Base-by-base conservation (phyloP, 768 basidiomycete species). In the Paxillus involutus region DNA sequence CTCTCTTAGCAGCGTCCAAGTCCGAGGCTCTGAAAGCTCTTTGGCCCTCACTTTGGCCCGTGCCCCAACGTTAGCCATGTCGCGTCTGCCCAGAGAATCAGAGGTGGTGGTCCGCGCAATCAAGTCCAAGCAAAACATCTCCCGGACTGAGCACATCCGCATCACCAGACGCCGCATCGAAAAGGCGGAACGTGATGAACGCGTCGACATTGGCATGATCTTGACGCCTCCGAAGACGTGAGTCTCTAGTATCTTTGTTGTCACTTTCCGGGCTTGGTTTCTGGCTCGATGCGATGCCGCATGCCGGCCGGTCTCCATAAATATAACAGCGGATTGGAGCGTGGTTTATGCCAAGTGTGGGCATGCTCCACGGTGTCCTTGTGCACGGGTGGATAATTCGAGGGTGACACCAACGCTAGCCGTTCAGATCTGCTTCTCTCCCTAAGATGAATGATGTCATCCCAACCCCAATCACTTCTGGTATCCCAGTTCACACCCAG, bases 181-280 rank as follows among this genome's bases (percentile, higher is more conserved):
- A 16, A 78, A 77, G 65, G 73, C 75, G 2, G 77, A 78, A 55
- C 69, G 74, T 36, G 75, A 76, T 49, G 77, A 77, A 62, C 69
- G 72, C 39, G 69, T 72, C 56, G 70, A 74, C 50, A 59, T 78
- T 19, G 71, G 71, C 19, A 56, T 53, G n/a, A 58, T 64, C 3
- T 45, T 78, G 21, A 76, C 73, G 2, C 69, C 67, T 8, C 66
- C 66, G 36, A 74, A 71, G 58, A 70, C 68, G 75, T 76, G 53
- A 51, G 74, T 67, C 10, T 35, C 35, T 1, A 35, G 5, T 14
- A 35, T 35, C 35, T 14, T 32, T 9, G 12, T 33, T 33, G 26
- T 26, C 12, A 33, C 12, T 33, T 9, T 12, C 32, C 10, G 9
- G 3, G 32, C 32, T 33, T 33, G 32, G 26, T 3, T 33, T 33